These are phyloP conservation scores for Colletotrichum sp. DNA, from an alignment of 2,329 filamentous ascomycete species.

Conservation along the genomic window DNA sequence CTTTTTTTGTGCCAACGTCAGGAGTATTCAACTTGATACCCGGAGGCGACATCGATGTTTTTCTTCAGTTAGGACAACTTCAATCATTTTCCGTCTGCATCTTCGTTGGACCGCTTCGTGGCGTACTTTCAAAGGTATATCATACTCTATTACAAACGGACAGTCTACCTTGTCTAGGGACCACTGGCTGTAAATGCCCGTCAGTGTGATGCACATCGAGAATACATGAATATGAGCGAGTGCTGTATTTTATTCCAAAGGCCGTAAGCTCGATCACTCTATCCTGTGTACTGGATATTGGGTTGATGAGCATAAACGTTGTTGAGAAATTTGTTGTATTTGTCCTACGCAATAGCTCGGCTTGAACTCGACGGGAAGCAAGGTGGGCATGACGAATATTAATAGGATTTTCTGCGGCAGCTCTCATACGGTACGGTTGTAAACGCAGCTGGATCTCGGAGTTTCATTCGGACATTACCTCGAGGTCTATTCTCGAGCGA, in stretches of 20 bases:
- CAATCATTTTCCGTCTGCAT: background rate
- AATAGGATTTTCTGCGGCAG: background rate
- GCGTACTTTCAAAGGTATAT: background rate
- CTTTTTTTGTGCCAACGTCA: conserved; percentile 5
- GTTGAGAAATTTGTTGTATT: background rate
- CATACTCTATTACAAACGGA: background rate
- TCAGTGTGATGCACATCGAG: background rate
- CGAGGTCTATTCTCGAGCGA: background rate
- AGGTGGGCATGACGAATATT: background rate
- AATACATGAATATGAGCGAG: background rate
- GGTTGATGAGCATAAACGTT: background rate
- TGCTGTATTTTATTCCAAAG: background rate
- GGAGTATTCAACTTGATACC: conserved; percentile 18
- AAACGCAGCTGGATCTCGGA: background rate
- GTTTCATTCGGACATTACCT: background rate
- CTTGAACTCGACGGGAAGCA: background rate
- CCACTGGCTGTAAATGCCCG: background rate
- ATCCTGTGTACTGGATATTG: background rate
- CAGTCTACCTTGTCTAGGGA: background rate
- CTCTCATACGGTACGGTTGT: background rate
- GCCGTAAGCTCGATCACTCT: background rate
- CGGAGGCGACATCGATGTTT: conserved; percentile 17
- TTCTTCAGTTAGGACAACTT: conserved; percentile 11
- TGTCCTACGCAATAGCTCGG: background rate
- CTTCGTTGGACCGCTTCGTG: background rate